Evolutionary conservation across 176 grass and related monocot genomes (phyloP), one percentile per base, ranked within the genome.

Genomic region (Puccinellia tenuiflora): DNA sequence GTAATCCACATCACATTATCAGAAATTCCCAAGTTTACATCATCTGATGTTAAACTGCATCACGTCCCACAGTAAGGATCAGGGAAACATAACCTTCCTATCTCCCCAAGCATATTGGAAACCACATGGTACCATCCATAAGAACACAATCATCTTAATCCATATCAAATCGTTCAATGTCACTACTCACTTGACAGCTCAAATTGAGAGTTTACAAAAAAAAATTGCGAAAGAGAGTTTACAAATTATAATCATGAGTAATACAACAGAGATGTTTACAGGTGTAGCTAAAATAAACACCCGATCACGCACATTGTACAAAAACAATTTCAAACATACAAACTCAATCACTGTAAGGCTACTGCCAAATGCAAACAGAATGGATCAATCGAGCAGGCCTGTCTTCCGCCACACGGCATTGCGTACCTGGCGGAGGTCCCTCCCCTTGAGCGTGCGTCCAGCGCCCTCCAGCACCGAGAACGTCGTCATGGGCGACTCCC

Each of bases 381-480:
- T 38, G 18, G 79, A 60, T 91, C 85, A 99, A 91, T 96, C 89
- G n/a, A 96, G 85, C 82, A 96, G 93, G 18, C 96, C 96, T 7
- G 91, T 96, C 69, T 76, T 91, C 77, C 83, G 80, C 89, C 90
- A 96, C 55, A 99, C 81, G 39, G 91, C 93, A 79, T 99, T 93
- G 79, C 93, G 87, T 81, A 94, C 89, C 81, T 90, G 89, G 68
- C 84, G 87, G 68, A 96, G 93, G 69, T 99, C 96, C 73, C 96
- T 88, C 35, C 96, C 96, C 78, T 99, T 99, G 17, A 96, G 91
- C 18, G 89, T 99, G 75, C 91, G 83, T 4, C 96, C 93, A 1
- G 89, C 89, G 38, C 93, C 93, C 81, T 96, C 93, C 75, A 90
- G 86, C 59, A 96, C 75, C 1, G 91, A 99, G 78, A 88, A 99